Base-by-base conservation (phyloP, 148 eudicot genomes). In the Silene conica region DNA sequence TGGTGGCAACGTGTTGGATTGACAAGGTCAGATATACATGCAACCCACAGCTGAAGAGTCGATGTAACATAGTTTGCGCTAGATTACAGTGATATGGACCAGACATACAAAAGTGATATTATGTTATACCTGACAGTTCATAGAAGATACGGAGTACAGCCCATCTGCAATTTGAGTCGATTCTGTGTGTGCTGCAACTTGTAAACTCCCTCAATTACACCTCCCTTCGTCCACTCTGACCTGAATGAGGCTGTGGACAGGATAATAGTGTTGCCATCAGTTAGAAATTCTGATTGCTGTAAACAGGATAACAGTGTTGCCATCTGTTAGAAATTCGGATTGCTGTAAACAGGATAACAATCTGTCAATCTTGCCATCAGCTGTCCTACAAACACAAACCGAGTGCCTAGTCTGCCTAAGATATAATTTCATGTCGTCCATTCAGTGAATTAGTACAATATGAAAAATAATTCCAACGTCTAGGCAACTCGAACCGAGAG, bases 341-440 rank as follows among this genome's bases (percentile, higher is more conserved):
- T 15, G 3, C 34, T 6, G 16, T 63, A 28, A 31, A 31, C 67
- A 31, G 4, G 21, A 63, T 28, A 31, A 15, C 5, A 41, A 21
- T 55, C 46, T 9, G n/a, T n/a, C n/a, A n/a, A n/a, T n/a, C n/a
- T n/a, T 55, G n/a, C 61, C 73, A 55, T 70, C 28, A 8, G 43
- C 43, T 38, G 8, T 38, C 43, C 0, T 38, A 38, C 43, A 38
- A 38, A 38, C 43, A n/a, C n/a, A n/a, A n/a, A n/a, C n/a, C n/a
- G n/a, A n/a, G n/a, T n/a, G n/a, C n/a, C n/a, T n/a, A n/a, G n/a
- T n/a, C n/a, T n/a, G n/a, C 43, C 43, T 38, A 38, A 6, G 43
- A 8, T 38, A 38, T 38, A 5, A 38, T 38, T 38, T 38, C 8
- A 38, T 38, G 43, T 6, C 43, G 5, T 34, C 43, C 43, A 38